Conservation (phyloP, 23 red algal species). For the Gracilaria domingensis region DNA sequence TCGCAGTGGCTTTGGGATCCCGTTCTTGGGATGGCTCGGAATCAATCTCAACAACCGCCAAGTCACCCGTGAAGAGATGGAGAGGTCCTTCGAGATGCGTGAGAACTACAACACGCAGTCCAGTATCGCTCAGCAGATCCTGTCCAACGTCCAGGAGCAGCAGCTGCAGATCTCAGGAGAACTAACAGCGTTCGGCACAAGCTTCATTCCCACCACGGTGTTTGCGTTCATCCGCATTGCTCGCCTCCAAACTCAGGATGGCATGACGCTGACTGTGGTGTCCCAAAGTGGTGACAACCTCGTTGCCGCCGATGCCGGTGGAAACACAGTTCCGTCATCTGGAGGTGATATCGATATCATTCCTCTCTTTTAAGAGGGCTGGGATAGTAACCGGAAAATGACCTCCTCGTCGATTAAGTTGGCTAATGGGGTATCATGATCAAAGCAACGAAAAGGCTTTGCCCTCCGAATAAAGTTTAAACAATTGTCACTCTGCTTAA, state of each 20-base stretch:
- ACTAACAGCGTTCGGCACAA: slow-evolving; percentile 16
- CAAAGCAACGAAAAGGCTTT: too few relatives aligned
- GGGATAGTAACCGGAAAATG: too few relatives aligned
- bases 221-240: slow-evolving; percentile 28
- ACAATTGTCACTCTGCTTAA: too few relatives aligned
- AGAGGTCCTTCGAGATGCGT: neutral
- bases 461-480: too few relatives aligned
- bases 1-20: neutral
- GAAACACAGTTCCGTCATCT: slow-evolving; percentile 19
- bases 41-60: neutral
- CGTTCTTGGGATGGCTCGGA: slow-evolving; percentile 20
- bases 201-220: slow-evolving; percentile 7
- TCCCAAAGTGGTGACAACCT: neutral
- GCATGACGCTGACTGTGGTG: slow-evolving; percentile 8
- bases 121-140: slow-evolving; percentile 3
- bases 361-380: too few relatives aligned
- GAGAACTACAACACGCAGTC: slow-evolving; percentile 26
- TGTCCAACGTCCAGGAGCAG: neutral
- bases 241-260: neutral
- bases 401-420: too few relatives aligned
- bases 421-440: too few relatives aligned
- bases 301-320: slow-evolving; percentile 5
- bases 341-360: neutral
- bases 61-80: neutral
- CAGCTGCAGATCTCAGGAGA: neutral